Percentiles rank a stretch among this genome's conserved stretches.
Evolutionary conservation across 208 protist species (phyloP).

Genomic region (Acanthamoeba castellanii): DNA sequence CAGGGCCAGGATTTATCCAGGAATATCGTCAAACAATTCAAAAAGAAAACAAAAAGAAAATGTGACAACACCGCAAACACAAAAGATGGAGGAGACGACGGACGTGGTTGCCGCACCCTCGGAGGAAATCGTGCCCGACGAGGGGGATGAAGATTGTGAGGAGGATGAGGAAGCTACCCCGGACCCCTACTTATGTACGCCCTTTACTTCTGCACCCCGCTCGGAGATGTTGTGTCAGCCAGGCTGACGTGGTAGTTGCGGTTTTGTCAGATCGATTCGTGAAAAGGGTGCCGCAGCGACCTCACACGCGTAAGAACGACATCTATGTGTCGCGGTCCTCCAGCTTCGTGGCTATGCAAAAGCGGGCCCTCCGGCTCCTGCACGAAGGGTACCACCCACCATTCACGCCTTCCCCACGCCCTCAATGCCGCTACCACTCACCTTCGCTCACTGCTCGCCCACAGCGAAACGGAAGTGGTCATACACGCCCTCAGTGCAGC

Average conservation of each 20-base stretch:
- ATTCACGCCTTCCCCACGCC: neutral
- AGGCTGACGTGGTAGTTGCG: no score
- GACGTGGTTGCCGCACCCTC: no score
- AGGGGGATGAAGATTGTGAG: neutral
- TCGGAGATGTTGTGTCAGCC: no score
- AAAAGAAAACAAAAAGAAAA: no score
- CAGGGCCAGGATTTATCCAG: no score
- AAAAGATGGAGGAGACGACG: neutral
- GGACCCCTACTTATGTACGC: neutral
- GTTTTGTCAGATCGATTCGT: conserved; percentile 7
- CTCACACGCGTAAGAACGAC: conserved; percentile 36
- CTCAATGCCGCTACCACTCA: neutral
- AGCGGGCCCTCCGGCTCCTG: conserved; percentile 31
- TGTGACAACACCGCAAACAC: no score
- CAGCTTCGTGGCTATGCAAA: conserved; percentile 12
- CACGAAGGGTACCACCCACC: conserved; percentile 1
- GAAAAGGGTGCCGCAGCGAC: conserved; percentile 33
- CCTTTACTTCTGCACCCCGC: neutral
- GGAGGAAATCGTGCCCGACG: no score
- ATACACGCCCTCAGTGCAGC: conserved; percentile 37
- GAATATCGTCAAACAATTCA: no score
- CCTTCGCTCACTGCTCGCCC: neutral
- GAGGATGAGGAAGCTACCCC: neutral
- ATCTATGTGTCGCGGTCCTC: conserved; percentile 32
- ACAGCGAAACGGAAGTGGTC: conserved; percentile 17